Evolutionary conservation across 2,329 filamentous ascomycete species (phyloP).

Genomic region (Niveomyces coronatus): DNA sequence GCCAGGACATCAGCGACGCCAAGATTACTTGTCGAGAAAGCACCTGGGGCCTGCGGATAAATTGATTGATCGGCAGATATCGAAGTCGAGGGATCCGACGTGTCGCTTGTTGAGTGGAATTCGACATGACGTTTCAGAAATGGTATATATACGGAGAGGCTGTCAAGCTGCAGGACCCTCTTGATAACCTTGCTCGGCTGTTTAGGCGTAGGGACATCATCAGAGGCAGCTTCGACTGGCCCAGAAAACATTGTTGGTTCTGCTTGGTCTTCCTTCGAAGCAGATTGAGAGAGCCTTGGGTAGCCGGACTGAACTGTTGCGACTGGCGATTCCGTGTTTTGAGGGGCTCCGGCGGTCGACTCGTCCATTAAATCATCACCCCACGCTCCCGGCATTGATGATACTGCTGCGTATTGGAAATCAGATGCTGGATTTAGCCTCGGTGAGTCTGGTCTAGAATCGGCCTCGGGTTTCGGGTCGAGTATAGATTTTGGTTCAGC

Average conservation of each 20-base stretch:
- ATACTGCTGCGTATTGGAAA: background rate
- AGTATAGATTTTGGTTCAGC: too few relatives aligned
- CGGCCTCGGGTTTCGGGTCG: background rate
- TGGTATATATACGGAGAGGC: conserved; percentile 45
- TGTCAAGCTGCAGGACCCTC: conserved; percentile 39
- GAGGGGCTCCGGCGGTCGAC: conserved; percentile 7
- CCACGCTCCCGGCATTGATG: conserved; percentile 43
- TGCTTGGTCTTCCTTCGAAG: too few relatives aligned
- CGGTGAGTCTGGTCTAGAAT: background rate
- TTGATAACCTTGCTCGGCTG: conserved; percentile 45
- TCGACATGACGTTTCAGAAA: conserved; percentile 36
- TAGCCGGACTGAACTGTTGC: conserved; percentile 10
- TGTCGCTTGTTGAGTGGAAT: conserved; percentile 19
- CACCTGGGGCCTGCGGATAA: conserved; percentile 47
- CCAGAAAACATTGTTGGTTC: too few relatives aligned
- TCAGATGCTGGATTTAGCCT: too few relatives aligned
- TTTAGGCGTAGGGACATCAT: conserved; percentile 39
- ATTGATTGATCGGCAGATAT: conserved; percentile 29
- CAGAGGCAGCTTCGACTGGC: too few relatives aligned
- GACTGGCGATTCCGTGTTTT: conserved; percentile 7
- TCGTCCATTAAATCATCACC: conserved; percentile 24
- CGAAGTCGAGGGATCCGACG: conserved; percentile 19
- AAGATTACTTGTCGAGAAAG: too few relatives aligned
- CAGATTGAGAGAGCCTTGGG: background rate
- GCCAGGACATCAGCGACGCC: too few relatives aligned